These are phyloP conservation scores for Juncus effusus DNA, from an alignment of 176 grass and related monocot species.

Conservation along the genomic window DNA sequence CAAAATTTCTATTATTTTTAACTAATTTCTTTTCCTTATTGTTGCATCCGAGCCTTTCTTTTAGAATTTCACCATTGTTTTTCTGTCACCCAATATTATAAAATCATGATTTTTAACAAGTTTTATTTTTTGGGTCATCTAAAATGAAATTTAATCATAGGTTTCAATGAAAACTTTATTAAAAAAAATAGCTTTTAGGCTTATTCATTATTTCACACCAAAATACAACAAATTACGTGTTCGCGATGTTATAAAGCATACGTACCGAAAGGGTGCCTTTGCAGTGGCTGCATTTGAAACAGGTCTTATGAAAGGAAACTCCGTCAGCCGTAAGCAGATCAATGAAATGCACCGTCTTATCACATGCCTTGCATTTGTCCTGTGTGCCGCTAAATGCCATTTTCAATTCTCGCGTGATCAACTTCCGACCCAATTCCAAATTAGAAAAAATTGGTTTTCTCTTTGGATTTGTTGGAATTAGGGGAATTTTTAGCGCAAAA, in stretches of 20 bases:
- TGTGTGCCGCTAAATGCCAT: constrained; percentile 68
- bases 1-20: no score
- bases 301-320: constrained; percentile 63
- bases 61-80: not conserved
- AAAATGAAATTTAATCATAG: constrained; percentile 6
- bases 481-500: constrained; percentile 17
- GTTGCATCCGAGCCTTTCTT: no score
- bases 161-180: not conserved
- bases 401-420: constrained; percentile 23
- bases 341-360: constrained; percentile 69
- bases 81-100: not conserved
- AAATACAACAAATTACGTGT: not conserved
- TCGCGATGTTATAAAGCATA: not conserved
- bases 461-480: constrained; percentile 13
- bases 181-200: not conserved
- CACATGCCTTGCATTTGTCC: constrained; percentile 72
- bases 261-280: constrained; percentile 59
- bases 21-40: no score
- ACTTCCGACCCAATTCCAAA: constrained; percentile 20
- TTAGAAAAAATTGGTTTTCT: not conserved
- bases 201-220: not conserved
- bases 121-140: no score
- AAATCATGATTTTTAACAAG: no score
- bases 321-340: constrained; percentile 52
- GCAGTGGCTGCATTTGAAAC: constrained; percentile 89